Evolutionary conservation across 495 filamentous ascomycete genomes (phyloP).

Genomic region (Trichoderma orchidacearum): DNA sequence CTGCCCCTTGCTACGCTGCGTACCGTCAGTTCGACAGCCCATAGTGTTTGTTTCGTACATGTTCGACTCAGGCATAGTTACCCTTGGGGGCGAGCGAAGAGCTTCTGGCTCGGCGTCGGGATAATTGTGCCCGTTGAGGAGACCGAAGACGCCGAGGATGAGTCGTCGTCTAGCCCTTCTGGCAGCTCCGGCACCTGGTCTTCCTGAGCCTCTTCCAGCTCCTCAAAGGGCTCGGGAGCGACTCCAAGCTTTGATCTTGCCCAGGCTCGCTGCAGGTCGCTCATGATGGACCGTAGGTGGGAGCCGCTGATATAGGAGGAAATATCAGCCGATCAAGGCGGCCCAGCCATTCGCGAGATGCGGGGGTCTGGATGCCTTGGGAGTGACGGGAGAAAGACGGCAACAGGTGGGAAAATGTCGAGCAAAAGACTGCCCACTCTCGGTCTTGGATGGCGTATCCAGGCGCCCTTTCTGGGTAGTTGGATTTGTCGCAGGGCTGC

Average conservation of each 20-base stretch:
- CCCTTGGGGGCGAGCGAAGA: constrained; percentile 59
- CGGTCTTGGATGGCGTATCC: no score
- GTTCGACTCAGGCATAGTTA: constrained; percentile 18
- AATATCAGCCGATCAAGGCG: not conserved
- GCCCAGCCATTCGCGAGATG: not conserved
- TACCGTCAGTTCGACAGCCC: constrained; percentile 1
- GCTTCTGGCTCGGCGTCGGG: constrained; percentile 58
- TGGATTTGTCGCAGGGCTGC: no score
- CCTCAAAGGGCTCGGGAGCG: constrained; percentile 37
- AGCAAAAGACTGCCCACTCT: no score
- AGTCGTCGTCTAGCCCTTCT: constrained; percentile 49
- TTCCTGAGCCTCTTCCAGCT: constrained; percentile 35
- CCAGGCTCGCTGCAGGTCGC: constrained; percentile 73
- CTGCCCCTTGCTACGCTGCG: constrained; percentile 21
- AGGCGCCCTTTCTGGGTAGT: no score
- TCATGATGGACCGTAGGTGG: constrained; percentile 42
- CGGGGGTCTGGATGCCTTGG: not conserved
- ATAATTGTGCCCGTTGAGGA: constrained; percentile 85
- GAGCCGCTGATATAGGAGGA: not conserved
- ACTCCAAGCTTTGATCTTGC: constrained; percentile 65
- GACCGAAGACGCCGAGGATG: constrained; percentile 58
- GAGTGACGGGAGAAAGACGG: not conserved
- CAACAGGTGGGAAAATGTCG: not conserved
- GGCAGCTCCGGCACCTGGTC: constrained; percentile 19
- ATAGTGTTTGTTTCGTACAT: constrained; percentile 5